Percentiles rank a stretch among this genome's conserved stretches.
Conservation (phyloP, 176 grass and related monocot species). For the Cymbopogon citratus region DNA sequence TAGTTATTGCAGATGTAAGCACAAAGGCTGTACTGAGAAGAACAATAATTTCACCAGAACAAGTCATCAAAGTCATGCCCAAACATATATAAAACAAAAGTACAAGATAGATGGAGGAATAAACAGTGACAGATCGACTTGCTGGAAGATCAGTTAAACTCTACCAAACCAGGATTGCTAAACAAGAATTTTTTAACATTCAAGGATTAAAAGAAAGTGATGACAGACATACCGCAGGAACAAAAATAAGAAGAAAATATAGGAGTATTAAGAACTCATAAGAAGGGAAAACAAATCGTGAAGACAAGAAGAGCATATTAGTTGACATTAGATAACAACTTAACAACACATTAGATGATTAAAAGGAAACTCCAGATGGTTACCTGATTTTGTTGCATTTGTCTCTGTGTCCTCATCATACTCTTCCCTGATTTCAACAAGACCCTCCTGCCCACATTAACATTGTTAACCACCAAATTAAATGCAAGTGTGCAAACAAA, state of each 20-base stretch:
- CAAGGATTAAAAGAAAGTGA: conserved; percentile 1
- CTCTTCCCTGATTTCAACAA: conserved; percentile 98
- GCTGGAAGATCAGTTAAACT: neutral
- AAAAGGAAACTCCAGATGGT: conserved; percentile 8
- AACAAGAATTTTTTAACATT: conserved; percentile 3
- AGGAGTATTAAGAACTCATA: neutral
- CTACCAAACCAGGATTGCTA: conserved; percentile 1
- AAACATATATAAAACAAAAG: neutral
- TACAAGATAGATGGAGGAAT: neutral
- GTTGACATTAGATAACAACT: neutral
- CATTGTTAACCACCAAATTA: conserved; percentile 17
- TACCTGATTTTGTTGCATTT: conserved; percentile 38
- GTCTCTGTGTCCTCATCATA: conserved; percentile 58
- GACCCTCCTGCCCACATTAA: conserved; percentile 60
- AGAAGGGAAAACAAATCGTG: conserved; percentile 3
- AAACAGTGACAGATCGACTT: neutral
- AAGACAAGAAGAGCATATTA: neutral
- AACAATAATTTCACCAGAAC: neutral
- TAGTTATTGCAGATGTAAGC: neutral
- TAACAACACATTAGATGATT: conserved; percentile 5
- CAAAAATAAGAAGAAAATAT: neutral
- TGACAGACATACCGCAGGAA: neutral
- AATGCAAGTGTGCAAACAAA: neutral
- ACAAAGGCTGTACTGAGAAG: neutral
- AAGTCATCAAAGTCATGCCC: neutral